Evolutionary conservation across 2,329 filamentous ascomycete species (phyloP).

Genomic region (Thelonectria olida): DNA sequence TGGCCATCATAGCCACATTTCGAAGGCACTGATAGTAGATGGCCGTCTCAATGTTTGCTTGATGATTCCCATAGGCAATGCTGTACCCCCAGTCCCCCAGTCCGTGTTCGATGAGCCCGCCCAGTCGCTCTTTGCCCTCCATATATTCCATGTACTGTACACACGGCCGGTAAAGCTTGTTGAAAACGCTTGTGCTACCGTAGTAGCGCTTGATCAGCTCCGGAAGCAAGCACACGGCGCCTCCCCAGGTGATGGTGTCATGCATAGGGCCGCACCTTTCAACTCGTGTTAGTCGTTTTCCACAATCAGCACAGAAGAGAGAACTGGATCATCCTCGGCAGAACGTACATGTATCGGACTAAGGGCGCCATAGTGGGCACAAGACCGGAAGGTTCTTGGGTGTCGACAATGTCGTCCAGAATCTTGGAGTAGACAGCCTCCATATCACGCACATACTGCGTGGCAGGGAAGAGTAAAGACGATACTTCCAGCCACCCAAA

Average conservation of each 20-base stretch:
- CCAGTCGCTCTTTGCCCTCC: constrained; percentile 48
- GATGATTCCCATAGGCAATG: constrained; percentile 54
- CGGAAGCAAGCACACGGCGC: constrained; percentile 48
- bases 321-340: background rate
- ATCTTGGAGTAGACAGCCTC: constrained; percentile 57
- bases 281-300: constrained; percentile 6
- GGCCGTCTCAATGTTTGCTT: constrained; percentile 56
- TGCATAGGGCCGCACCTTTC: constrained; percentile 54
- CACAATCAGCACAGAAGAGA: background rate
- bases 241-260: constrained; percentile 56
- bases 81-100: constrained; percentile 54
- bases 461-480: constrained; percentile 53
- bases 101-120: constrained; percentile 53
- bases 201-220: constrained; percentile 52
- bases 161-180: constrained; percentile 48
- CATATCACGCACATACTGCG: constrained; percentile 57
- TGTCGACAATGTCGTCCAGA: constrained; percentile 55
- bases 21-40: constrained; percentile 53
- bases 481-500: constrained; percentile 60
- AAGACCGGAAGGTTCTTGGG: constrained; percentile 54
- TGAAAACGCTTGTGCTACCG: constrained; percentile 47
- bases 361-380: constrained; percentile 58
- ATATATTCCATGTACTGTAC: constrained; percentile 54
- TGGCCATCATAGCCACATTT: constrained; percentile 47
- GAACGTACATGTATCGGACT: constrained; percentile 52